These are phyloP conservation scores for Blastocladiella britannica DNA, from an alignment of 192 early-diverging fungal species.

Conservation along the genomic window DNA sequence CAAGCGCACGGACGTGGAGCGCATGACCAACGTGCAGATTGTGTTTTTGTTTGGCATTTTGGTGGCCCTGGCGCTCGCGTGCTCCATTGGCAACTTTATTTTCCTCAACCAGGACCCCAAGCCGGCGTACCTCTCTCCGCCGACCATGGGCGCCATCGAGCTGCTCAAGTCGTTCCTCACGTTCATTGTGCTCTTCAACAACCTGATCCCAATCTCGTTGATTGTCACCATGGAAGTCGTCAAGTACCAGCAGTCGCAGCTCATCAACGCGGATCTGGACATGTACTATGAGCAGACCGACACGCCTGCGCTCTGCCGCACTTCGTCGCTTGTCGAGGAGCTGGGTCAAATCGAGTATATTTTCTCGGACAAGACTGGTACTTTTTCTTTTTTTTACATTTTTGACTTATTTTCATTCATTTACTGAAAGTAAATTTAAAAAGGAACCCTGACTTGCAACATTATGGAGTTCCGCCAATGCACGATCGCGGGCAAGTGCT, in stretches of 20 bases:
- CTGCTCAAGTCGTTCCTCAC: too few relatives aligned
- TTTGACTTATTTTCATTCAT: constrained; percentile 6
- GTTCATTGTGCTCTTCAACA: constrained; percentile 92
- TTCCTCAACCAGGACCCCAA: constrained; percentile 13
- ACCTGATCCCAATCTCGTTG: constrained; percentile 92
- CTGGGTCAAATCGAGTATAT: constrained; percentile 93
- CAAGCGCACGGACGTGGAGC: constrained; percentile 77
- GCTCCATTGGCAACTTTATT: constrained; percentile 61
- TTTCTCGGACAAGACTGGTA: constrained; percentile 82
- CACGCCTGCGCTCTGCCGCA: constrained; percentile 79
- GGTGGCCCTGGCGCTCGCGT: constrained; percentile 59
- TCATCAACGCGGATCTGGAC: constrained; percentile 85
- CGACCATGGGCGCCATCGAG: too few relatives aligned
- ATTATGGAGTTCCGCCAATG: constrained; percentile 77
- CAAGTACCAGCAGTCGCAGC: constrained; percentile 68
- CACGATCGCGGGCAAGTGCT: constrained; percentile 76
- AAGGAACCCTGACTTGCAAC: constrained; percentile 67
- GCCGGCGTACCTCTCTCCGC: constrained; percentile 26
- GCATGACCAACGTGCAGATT: constrained; percentile 82
- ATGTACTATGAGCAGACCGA: constrained; percentile 88
- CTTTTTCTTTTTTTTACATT: constrained; percentile 37
- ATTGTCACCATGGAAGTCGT: constrained; percentile 98
- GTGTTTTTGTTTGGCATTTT: constrained; percentile 78
- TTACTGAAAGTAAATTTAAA: too few relatives aligned
- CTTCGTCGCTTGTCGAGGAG: constrained; percentile 85